phyloP scores from a whole-genome alignment of 2,329 filamentous ascomycete species.

The Zymoseptoria crescenta region DNA sequence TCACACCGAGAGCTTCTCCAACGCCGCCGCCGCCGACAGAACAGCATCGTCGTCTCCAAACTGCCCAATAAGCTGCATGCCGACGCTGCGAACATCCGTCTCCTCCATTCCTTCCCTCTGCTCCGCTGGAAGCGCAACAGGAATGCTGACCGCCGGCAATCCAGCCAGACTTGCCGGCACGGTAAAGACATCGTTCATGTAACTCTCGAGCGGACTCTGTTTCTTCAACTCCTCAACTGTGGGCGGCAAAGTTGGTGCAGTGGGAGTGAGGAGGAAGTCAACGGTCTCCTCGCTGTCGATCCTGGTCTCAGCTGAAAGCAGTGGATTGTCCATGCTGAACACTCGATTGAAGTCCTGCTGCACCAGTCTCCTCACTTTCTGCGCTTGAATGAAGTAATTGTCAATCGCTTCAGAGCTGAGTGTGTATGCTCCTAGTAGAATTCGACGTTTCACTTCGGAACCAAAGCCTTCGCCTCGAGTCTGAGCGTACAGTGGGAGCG shows the following conservation, averaged over 20 bases:
- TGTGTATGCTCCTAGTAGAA: constrained; percentile 82
- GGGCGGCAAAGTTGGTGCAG: constrained; percentile 70
- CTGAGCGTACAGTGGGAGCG: constrained; percentile 56
- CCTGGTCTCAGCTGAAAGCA: constrained; percentile 35
- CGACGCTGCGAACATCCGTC: constrained; percentile 38
- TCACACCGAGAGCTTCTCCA: constrained; percentile 29
- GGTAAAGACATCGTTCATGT: constrained; percentile 92
- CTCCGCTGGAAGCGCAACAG: constrained; percentile 42
- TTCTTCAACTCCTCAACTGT: constrained; percentile 49
- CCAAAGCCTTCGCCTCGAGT: constrained; percentile 72
- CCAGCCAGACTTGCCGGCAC: constrained; percentile 91
- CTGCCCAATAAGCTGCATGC: constrained; percentile 73
- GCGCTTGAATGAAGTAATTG: constrained; percentile 94
- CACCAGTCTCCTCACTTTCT: constrained; percentile 75
- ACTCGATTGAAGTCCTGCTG: constrained; percentile 77
- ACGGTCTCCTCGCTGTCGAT: constrained; percentile 56
- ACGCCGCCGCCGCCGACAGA: constrained; percentile 48
- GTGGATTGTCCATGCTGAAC: constrained; percentile 62
- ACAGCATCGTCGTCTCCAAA: constrained; percentile 66
- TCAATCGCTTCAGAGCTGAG: constrained; percentile 85
- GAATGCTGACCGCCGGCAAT: constrained; percentile 79
- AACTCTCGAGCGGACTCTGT: constrained; percentile 47
- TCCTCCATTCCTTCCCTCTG: constrained; percentile 15
- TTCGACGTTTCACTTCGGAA: constrained; percentile 74
- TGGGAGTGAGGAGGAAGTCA: constrained; percentile 82